These are phyloP conservation scores for Chionographis japonica DNA, from an alignment of 106 monocot genomes.

Conservation along the genomic window DNA sequence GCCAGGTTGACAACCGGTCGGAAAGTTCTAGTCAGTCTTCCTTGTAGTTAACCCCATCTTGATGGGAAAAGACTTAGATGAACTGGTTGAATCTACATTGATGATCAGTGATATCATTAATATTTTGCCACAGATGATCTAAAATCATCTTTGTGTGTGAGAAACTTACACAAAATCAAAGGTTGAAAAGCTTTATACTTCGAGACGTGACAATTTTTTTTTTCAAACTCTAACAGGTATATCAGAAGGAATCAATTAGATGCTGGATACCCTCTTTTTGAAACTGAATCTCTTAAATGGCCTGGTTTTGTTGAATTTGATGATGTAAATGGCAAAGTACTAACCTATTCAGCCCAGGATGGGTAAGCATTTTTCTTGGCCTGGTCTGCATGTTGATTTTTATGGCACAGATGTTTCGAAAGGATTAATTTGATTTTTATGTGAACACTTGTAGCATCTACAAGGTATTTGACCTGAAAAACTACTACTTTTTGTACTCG, in stretches of 20 bases:
- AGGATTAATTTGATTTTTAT: background rate
- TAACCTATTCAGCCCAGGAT: conserved; percentile 87
- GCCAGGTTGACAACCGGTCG: too few species aligned
- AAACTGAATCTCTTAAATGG: conserved; percentile 86
- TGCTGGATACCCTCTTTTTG: conserved; percentile 84
- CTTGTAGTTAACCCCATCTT: too few species aligned
- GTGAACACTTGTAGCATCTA: conserved; percentile 42
- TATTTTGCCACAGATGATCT: background rate
- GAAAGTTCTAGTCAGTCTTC: too few species aligned
- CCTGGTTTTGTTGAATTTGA: conserved; percentile 96
- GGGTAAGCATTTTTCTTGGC: conserved; percentile 39
- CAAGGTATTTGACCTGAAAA: conserved; percentile 82
- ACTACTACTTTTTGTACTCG: conserved; percentile 72
- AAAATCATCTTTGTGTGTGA: background rate
- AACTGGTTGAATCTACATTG: too few species aligned
- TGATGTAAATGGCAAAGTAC: conserved; percentile 92
- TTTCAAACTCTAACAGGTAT: conserved; percentile 42
- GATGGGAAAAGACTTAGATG: too few species aligned
- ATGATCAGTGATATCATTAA: too few species aligned
- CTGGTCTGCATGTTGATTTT: background rate
- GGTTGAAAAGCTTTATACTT: background rate
- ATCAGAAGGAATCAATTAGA: conserved; percentile 79
- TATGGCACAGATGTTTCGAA: too few species aligned
- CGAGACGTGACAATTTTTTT: background rate
- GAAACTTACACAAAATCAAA: background rate